These are phyloP conservation scores for Hirschioporus abietinus DNA, from an alignment of 768 basidiomycete genomes.

Conservation along the genomic window DNA sequence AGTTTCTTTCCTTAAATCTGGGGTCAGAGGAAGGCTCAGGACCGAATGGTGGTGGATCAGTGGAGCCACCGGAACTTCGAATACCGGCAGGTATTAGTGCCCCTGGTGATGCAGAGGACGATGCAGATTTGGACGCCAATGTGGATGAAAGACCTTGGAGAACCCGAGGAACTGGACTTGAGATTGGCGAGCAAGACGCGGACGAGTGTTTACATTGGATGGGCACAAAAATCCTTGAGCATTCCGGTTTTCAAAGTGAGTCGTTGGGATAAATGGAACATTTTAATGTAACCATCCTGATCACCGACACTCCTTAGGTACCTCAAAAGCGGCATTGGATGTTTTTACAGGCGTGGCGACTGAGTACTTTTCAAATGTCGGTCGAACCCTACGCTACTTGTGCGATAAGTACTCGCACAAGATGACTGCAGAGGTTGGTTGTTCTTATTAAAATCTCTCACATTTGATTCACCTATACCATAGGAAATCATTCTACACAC, in stretches of 20 bases:
- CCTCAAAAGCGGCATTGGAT: constrained; percentile 72
- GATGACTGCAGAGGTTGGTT: constrained; percentile 80
- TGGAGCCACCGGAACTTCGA: constrained; percentile 16
- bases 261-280: constrained; percentile 8
- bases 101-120: constrained; percentile 1
- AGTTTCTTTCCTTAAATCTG: constrained; percentile 53
- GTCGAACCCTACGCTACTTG: constrained; percentile 76
- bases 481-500: constrained; percentile 93
- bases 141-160: constrained; percentile 61
- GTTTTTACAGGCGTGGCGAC: constrained; percentile 71
- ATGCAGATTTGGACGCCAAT: constrained; percentile 29
- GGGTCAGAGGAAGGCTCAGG: constrained; percentile 23
- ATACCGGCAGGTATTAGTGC: constrained; percentile 20
- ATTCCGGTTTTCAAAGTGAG: constrained; percentile 88
- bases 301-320: constrained; percentile 35
- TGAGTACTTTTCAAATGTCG: constrained; percentile 82
- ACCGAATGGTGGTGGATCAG: constrained; percentile 21
- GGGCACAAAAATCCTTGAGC: constrained; percentile 75
- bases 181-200: constrained; percentile 57
- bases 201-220: constrained; percentile 67
- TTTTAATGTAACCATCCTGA: too few species aligned
- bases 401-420: constrained; percentile 72
- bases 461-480: not conserved
- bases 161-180: constrained; percentile 30
- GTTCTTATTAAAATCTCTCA: constrained; percentile 3